These are phyloP conservation scores for Huntiella abstrusa DNA, from an alignment of 2,329 filamentous ascomycete genomes.

Conservation along the genomic window DNA sequence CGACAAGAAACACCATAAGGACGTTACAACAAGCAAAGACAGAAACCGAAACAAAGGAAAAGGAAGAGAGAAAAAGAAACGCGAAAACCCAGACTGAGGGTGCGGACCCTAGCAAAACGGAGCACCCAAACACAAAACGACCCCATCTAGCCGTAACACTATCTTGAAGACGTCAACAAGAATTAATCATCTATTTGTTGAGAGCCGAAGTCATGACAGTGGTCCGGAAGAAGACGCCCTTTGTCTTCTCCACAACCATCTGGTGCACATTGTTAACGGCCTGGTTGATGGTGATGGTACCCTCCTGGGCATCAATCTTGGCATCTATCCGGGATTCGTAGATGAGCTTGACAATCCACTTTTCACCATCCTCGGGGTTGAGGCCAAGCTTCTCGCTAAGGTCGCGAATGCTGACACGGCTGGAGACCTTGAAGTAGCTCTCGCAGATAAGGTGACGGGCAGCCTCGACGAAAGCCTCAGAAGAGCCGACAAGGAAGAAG, in stretches of 20 bases:
- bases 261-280: slow-evolving; percentile 96
- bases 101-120: too few species aligned
- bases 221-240: slow-evolving; percentile 96
- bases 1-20: too few species aligned
- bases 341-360: slow-evolving; percentile 99
- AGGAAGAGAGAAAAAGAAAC: too few species aligned
- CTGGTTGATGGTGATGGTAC: slow-evolving; percentile 98
- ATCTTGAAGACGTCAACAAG: background rate
- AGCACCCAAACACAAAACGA: background rate
- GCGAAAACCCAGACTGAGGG: too few species aligned
- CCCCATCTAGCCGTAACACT: background rate
- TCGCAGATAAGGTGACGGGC: slow-evolving; percentile 95
- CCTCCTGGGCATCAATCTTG: slow-evolving; percentile 98
- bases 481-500: slow-evolving; percentile 79
- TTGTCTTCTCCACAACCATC: slow-evolving; percentile 97
- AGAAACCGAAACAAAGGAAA: too few species aligned
- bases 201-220: slow-evolving; percentile 68
- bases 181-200: slow-evolving; percentile 24
- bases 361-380: slow-evolving; percentile 89
- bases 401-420: slow-evolving; percentile 95
- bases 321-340: slow-evolving; percentile 92
- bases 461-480: slow-evolving; percentile 81
- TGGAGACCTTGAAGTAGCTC: slow-evolving; percentile 99
- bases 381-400: slow-evolving; percentile 81
- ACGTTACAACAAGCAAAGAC: too few species aligned